Evolutionary conservation across 2,329 filamentous ascomycete species (phyloP).

Genomic region (Ophiostoma novo-ulmi): DNA sequence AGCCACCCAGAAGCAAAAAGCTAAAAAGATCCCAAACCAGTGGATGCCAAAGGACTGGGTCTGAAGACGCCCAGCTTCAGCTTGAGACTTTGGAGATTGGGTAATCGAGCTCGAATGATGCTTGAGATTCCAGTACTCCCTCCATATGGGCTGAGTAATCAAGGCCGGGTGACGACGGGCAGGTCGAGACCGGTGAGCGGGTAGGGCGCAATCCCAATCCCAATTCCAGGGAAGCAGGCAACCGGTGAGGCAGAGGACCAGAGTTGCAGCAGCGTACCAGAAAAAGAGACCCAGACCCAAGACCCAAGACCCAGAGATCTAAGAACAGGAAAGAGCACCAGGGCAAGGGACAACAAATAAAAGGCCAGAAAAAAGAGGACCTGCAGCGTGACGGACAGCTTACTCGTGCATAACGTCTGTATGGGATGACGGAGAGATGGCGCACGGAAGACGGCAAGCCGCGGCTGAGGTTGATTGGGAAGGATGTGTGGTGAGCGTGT

Average conservation of each 20-base stretch:
- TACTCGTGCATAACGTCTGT: not conserved
- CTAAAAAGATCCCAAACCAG: not conserved
- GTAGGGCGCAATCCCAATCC: not conserved
- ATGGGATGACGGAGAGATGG: not conserved
- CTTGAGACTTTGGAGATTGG: no score
- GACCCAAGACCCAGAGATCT: no score
- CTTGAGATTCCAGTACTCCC: not conserved
- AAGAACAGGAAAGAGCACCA: not conserved
- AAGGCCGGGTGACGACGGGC: not conserved
- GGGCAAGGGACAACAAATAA: not conserved
- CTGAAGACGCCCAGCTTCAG: no score
- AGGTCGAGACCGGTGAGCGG: not conserved
- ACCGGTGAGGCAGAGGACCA: not conserved
- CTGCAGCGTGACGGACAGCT: not conserved
- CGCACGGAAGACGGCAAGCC: constrained; percentile 4
- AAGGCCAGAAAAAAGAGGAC: not conserved
- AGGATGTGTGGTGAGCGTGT: not conserved
- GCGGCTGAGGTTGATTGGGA: not conserved
- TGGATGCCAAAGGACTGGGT: no score
- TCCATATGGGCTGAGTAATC: not conserved
- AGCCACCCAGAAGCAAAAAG: not conserved
- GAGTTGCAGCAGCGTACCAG: not conserved
- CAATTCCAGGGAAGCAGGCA: not conserved
- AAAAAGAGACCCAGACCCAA: no score
- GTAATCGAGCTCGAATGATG: no score